phyloP scores from a whole-genome alignment of 192 early-diverging fungal genomes.

The Mortierella claussenii region DNA sequence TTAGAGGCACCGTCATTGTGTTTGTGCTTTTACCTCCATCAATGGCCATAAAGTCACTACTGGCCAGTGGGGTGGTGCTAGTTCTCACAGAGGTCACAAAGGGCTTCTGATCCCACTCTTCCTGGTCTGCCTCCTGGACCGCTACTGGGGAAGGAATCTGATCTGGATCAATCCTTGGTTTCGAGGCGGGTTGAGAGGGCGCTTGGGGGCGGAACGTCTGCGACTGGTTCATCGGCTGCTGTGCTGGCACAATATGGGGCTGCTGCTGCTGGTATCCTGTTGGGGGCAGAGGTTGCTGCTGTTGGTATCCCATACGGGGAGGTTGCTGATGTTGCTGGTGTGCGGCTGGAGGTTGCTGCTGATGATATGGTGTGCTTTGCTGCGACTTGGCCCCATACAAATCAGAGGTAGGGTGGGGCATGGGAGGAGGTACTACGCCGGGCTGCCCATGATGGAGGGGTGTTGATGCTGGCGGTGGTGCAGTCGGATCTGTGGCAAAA shows the following conservation, averaged over 20 bases:
- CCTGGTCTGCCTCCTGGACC: conserved; percentile 88
- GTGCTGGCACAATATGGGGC: conserved; percentile 9
- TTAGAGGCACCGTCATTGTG: too few relatives aligned
- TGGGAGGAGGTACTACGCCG: conserved; percentile 17
- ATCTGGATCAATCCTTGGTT: conserved; percentile 89
- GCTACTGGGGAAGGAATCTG: conserved; percentile 91
- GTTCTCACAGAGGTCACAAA: conserved; percentile 78
- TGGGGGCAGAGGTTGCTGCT: conserved; percentile 19
- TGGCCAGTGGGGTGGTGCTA: conserved; percentile 78
- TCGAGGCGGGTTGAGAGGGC: conserved; percentile 45
- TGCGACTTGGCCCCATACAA: neutral
- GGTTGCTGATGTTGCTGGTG: conserved; percentile 13
- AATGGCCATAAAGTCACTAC: conserved; percentile 79
- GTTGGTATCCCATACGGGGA: neutral
- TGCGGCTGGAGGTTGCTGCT: conserved; percentile 2
- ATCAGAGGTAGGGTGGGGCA: conserved; percentile 5
- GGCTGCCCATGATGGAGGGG: conserved; percentile 8
- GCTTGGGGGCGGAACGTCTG: conserved; percentile 34
- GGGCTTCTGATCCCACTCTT: conserved; percentile 68
- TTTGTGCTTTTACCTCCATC: conserved; percentile 91
- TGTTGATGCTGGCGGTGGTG: conserved; percentile 25
- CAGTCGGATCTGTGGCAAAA: conserved; percentile 32
- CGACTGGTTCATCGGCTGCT: conserved; percentile 8
- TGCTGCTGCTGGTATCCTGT: conserved; percentile 37
- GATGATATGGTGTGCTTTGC: conserved; percentile 6